Evolutionary conservation across 2,329 filamentous ascomycete species (phyloP).

Genomic region (Cladosporium austrohemisphaericum): DNA sequence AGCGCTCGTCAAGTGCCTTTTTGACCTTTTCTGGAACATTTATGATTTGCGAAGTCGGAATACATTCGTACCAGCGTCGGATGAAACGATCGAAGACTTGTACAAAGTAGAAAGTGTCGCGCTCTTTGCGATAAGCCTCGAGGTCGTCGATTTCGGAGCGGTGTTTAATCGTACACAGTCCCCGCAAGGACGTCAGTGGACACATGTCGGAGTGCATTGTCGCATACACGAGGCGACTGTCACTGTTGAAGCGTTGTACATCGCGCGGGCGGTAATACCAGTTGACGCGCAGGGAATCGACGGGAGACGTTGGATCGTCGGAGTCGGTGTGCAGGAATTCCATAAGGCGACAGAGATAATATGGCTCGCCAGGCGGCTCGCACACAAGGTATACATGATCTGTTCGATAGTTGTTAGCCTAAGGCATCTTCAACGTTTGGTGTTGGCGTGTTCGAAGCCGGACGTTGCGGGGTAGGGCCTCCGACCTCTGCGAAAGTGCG

Average conservation of each 20-base stretch:
- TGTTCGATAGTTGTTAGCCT: slow-evolving; percentile 36
- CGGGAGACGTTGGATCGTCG: slow-evolving; percentile 63
- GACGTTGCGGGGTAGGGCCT: slow-evolving; percentile 25
- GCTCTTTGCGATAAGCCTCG: slow-evolving; percentile 76
- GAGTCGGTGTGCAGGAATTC: slow-evolving; percentile 83
- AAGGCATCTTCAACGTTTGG: slow-evolving; percentile 13
- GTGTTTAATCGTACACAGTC: slow-evolving; percentile 88
- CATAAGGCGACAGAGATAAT: slow-evolving; percentile 97
- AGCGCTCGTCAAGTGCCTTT: slow-evolving; percentile 89
- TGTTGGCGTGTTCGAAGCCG: not conserved
- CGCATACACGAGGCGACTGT: slow-evolving; percentile 86
- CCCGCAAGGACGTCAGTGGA: slow-evolving; percentile 84
- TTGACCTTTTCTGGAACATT: slow-evolving; percentile 95
- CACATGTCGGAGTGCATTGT: slow-evolving; percentile 99
- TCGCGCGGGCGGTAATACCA: slow-evolving; percentile 98
- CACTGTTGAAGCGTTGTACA: slow-evolving; percentile 85
- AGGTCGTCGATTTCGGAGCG: slow-evolving; percentile 78
- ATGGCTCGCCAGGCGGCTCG: slow-evolving; percentile 95
- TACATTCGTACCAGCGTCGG: slow-evolving; percentile 94
- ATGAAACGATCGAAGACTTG: slow-evolving; percentile 98
- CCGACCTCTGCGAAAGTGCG: slow-evolving; percentile 18
- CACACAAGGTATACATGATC: slow-evolving; percentile 94
- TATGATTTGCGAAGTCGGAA: slow-evolving; percentile 86
- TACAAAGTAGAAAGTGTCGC: slow-evolving; percentile 93
- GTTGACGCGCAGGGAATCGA: slow-evolving; percentile 89